phyloP scores from a whole-genome alignment of 306 rosid genomes.

The Senna siamea region DNA sequence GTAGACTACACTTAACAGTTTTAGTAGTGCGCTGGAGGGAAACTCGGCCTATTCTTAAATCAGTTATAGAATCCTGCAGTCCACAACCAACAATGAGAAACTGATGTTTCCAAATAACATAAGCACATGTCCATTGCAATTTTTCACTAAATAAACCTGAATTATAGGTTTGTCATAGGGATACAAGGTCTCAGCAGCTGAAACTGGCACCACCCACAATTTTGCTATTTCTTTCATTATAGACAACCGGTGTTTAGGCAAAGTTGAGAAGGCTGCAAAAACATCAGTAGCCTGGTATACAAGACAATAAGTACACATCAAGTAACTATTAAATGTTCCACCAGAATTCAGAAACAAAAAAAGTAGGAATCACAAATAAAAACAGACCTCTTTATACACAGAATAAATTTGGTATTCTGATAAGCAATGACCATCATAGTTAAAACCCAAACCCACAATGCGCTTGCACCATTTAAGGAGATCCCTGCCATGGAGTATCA shows the following conservation, averaged over 20 bases:
- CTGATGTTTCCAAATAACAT: constrained; percentile 17
- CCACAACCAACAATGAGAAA: constrained; percentile 44
- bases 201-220: constrained; percentile 65
- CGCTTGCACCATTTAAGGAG: constrained; percentile 98
- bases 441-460: constrained; percentile 59
- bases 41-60: constrained; percentile 79
- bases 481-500: constrained; percentile 64
- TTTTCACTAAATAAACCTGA: constrained; percentile 57
- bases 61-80: constrained; percentile 65
- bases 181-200: constrained; percentile 63
- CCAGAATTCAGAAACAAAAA: constrained; percentile 7
- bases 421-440: constrained; percentile 54
- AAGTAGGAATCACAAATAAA: constrained; percentile 3
- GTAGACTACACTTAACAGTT: constrained; percentile 55
- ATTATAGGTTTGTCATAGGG: constrained; percentile 71
- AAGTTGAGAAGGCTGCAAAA: constrained; percentile 78
- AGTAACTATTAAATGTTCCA: constrained; percentile 12
- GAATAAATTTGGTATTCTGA: constrained; percentile 54
- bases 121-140: constrained; percentile 1
- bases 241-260: constrained; percentile 61
- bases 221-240: constrained; percentile 73
- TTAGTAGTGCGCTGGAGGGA: constrained; percentile 48
- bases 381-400: constrained; percentile 77
- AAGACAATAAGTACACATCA: constrained; percentile 30
- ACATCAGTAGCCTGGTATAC: constrained; percentile 80